Conservation (phyloP, 116 monocot species). For the Papilionanthe hybrid region DNA sequence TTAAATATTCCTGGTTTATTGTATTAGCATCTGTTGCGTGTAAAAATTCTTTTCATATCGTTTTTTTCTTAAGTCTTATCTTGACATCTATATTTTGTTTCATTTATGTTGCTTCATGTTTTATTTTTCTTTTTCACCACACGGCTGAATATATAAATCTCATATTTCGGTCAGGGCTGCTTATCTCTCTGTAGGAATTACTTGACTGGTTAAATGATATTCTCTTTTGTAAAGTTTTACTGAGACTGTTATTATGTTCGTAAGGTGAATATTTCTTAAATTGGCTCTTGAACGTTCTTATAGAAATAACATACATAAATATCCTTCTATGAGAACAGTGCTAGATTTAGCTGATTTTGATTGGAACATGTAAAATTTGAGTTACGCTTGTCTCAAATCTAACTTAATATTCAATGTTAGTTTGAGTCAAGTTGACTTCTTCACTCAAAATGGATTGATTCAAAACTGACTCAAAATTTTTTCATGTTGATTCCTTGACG, state of each 20-base stretch:
- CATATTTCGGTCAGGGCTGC: background rate
- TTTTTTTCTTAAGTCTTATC: background rate
- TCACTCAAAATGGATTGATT: background rate
- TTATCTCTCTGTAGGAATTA: background rate
- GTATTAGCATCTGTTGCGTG: background rate
- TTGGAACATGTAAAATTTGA: background rate
- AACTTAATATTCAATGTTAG: background rate
- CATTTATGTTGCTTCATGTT: background rate
- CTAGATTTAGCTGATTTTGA: background rate
- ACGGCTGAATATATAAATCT: background rate
- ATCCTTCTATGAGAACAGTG: background rate
- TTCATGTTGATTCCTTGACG: background rate
- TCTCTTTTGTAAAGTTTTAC: background rate
- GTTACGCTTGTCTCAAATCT: background rate
- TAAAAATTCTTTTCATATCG: background rate
- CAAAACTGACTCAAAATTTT: background rate
- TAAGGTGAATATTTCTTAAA: background rate
- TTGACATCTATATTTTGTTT: background rate
- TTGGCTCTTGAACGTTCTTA: background rate
- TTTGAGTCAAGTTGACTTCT: background rate
- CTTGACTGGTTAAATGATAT: background rate
- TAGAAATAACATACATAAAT: background rate
- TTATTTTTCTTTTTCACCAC: background rate
- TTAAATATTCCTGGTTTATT: background rate
- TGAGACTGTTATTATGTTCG: background rate